Conservation (phyloP, 129 eudicot genomes). For the Deinandra increscens region DNA sequence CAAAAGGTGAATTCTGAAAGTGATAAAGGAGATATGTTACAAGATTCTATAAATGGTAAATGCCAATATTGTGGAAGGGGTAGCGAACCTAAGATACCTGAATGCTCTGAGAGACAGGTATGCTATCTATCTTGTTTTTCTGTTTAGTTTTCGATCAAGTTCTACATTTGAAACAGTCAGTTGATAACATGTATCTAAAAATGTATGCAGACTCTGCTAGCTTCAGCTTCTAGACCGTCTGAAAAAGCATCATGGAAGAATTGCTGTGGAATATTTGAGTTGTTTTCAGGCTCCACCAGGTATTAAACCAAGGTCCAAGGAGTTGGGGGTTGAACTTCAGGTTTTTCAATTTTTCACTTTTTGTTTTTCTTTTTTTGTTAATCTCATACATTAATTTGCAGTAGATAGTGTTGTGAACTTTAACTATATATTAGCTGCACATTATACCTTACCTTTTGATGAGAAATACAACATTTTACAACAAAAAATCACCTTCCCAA, state of each 20-base stretch:
- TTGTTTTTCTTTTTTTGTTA: too few species aligned
- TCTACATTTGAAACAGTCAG: not conserved
- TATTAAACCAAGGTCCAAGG: not conserved
- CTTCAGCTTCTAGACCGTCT: constrained; percentile 39
- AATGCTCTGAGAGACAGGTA: constrained; percentile 43
- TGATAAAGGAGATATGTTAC: constrained; percentile 18
- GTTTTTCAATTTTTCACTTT: too few species aligned
- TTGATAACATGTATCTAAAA: not conserved
- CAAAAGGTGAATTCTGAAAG: constrained; percentile 22
- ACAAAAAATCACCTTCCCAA: too few species aligned
- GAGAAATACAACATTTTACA: not conserved
- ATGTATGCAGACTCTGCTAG: constrained; percentile 20
- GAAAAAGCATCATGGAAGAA: constrained; percentile 68
- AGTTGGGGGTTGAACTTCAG: too few species aligned
- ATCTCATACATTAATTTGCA: not conserved
- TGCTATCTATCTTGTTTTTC: constrained; percentile 13
- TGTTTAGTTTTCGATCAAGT: not conserved
- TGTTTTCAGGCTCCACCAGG: constrained; percentile 54
- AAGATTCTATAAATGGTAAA: constrained; percentile 22
- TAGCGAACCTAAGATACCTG: constrained; percentile 35
- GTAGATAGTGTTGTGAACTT: constrained; percentile 10
- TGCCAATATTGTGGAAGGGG: constrained; percentile 30
- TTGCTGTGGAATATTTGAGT: constrained; percentile 86
- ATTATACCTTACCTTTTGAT: not conserved
- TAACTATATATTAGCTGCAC: constrained; percentile 2